phyloP scores from a whole-genome alignment of 192 early-diverging fungal genomes.

The Thoreauomyces humboldtii region DNA sequence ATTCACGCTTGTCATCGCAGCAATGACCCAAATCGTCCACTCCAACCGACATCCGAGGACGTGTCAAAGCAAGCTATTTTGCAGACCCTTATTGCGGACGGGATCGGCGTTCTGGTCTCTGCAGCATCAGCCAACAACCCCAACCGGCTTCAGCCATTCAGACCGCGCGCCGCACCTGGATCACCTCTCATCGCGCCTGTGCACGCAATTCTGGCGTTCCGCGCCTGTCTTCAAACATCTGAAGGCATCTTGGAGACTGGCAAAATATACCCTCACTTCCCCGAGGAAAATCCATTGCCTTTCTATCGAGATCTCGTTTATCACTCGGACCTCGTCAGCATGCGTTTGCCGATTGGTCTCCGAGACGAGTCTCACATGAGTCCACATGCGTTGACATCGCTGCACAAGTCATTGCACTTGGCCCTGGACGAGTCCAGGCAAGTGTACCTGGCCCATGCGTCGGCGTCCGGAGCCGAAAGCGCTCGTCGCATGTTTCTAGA shows the following conservation, averaged over 20 bases:
- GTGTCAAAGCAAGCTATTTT: slow-evolving; percentile 26
- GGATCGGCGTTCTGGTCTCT: slow-evolving; percentile 17
- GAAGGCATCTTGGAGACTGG: slow-evolving; percentile 14
- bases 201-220: slow-evolving; percentile 11
- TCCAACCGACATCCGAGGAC: slow-evolving; percentile 27
- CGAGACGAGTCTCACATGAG: slow-evolving; percentile 16
- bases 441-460: slow-evolving; percentile 22
- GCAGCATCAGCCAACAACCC: slow-evolving; percentile 30
- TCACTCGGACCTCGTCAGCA: slow-evolving; percentile 4
- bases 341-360: slow-evolving; percentile 11
- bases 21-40: slow-evolving; percentile 15
- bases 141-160: slow-evolving; percentile 15
- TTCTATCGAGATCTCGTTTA: slow-evolving; percentile 23
- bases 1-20: not conserved
- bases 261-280: slow-evolving; percentile 21
- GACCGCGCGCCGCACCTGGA: not conserved
- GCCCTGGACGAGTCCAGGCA: slow-evolving; percentile 18
- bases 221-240: slow-evolving; percentile 9
- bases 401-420: slow-evolving; percentile 7
- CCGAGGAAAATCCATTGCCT: slow-evolving; percentile 18
- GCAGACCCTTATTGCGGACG: slow-evolving; percentile 20
- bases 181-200: slow-evolving; percentile 18
- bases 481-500: slow-evolving; percentile 35
- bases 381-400: slow-evolving; percentile 4
- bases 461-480: slow-evolving; percentile 1